Evolutionary conservation across 768 basidiomycete species (phyloP).

Genomic region (Trametes cinnabarina): DNA sequence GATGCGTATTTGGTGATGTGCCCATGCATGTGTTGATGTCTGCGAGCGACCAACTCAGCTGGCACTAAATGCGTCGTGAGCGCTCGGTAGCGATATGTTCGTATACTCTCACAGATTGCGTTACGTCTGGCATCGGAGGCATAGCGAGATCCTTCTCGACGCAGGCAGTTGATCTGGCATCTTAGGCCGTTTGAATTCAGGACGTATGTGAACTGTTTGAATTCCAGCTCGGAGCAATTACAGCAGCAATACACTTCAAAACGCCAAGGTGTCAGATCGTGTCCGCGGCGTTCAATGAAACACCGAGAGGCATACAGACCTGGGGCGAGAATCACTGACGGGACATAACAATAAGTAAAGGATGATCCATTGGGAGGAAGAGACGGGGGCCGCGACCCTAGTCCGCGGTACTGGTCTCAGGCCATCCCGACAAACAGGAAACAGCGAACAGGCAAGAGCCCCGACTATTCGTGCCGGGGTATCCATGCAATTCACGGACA

Average conservation of each 20-base stretch:
- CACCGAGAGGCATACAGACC: not conserved
- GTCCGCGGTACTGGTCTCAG: conserved; percentile 3
- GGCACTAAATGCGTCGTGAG: not conserved
- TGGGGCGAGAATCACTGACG: not conserved
- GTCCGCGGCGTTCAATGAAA: not conserved
- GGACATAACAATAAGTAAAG: conserved; percentile 10
- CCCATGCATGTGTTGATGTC: not conserved
- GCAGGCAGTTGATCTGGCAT: not conserved
- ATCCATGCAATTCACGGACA: conserved; percentile 9
- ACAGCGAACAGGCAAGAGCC: conserved; percentile 17
- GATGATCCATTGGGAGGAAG: not conserved
- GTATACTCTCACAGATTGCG: not conserved
- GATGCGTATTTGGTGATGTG: not conserved
- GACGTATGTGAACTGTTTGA: not conserved
- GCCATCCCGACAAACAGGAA: conserved; percentile 14
- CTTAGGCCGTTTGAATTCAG: not conserved
- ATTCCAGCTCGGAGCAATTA: not conserved
- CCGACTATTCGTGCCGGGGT: conserved; percentile 15
- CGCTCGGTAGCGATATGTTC: not conserved
- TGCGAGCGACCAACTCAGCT: not conserved
- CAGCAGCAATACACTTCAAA: not conserved
- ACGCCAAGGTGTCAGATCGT: not conserved
- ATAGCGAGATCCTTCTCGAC: not conserved
- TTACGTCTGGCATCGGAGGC: not conserved
- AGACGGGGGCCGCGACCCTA: conserved; percentile 4